Evolutionary conservation across 2,329 filamentous ascomycete species (phyloP).

Genomic region (Trichothecium sympodiale): DNA sequence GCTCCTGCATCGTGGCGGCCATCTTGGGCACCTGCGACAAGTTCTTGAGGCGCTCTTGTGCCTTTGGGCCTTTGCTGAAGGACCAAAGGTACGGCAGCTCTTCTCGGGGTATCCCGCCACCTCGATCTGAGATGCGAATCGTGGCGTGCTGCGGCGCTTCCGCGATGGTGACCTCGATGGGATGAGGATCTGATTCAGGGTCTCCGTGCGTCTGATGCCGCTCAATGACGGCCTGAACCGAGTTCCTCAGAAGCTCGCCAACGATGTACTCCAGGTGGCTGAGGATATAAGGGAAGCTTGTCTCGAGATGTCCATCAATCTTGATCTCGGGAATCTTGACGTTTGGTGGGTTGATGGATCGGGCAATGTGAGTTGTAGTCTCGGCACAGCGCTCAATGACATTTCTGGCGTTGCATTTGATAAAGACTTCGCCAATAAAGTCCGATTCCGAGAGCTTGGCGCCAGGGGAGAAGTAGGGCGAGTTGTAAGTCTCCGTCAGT

Average conservation of each 20-base stretch:
- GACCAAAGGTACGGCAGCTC: conserved; percentile 89
- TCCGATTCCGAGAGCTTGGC: conserved; percentile 63
- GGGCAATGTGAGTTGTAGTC: conserved; percentile 63
- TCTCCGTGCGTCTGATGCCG: conserved; percentile 38
- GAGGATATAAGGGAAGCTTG: conserved; percentile 92
- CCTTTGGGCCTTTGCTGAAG: conserved; percentile 85
- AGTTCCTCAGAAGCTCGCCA: conserved; percentile 88
- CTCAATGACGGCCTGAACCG: conserved; percentile 84
- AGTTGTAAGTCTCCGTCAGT: conserved; percentile 86
- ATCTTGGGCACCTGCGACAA: conserved; percentile 79
- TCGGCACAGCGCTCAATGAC: conserved; percentile 76
- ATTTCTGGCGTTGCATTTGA: conserved; percentile 83
- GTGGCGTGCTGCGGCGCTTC: conserved; percentile 93
- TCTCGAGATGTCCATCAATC: conserved; percentile 74
- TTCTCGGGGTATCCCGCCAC: conserved; percentile 79
- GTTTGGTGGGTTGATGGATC: conserved; percentile 61
- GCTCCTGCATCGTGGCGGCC: conserved; percentile 86
- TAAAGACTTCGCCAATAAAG: conserved; percentile 90
- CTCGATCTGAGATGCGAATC: conserved; percentile 89
- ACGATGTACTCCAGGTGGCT: conserved; percentile 96
- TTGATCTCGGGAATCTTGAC: conserved; percentile 68
- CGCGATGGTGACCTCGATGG: conserved; percentile 89
- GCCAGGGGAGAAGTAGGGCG: conserved; percentile 78
- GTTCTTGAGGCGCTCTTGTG: conserved; percentile 68
- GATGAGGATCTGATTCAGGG: conserved; percentile 43